These are phyloP conservation scores for Rhynchosporium agropyri DNA, from an alignment of 2,329 filamentous ascomycete genomes.

Conservation along the genomic window DNA sequence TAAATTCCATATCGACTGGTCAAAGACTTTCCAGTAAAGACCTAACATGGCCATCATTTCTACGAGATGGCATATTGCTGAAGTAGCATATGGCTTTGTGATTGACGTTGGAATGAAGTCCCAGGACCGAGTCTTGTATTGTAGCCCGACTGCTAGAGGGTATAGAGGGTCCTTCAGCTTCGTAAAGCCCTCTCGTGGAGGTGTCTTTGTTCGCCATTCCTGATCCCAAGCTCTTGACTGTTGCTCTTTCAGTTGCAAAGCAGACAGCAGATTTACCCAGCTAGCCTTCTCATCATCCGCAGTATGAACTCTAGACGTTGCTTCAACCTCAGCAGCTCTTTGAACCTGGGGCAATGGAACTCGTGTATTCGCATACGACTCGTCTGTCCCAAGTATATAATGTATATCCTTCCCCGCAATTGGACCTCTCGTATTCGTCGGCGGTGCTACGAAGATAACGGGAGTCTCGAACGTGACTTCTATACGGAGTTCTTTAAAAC, in stretches of 20 bases:
- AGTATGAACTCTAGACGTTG: slow-evolving; percentile 49
- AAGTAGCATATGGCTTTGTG: slow-evolving; percentile 44
- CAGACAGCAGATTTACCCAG: slow-evolving; percentile 55
- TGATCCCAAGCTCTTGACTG: slow-evolving; percentile 50
- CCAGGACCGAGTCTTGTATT: slow-evolving; percentile 44
- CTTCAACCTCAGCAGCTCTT: slow-evolving; percentile 21
- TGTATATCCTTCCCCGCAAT: slow-evolving; percentile 32
- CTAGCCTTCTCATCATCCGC: slow-evolving; percentile 60
- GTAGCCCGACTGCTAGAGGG: slow-evolving; percentile 37
- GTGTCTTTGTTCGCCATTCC: background rate
- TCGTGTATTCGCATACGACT: slow-evolving; percentile 35
- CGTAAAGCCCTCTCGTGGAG: slow-evolving; percentile 20
- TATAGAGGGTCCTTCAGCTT: slow-evolving; percentile 28
- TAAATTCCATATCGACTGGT: slow-evolving; percentile 53
- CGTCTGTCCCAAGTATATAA: slow-evolving; percentile 36
- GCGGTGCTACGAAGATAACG: slow-evolving; percentile 41
- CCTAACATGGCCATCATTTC: slow-evolving; percentile 46
- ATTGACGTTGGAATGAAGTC: slow-evolving; percentile 45
- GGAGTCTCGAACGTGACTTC: slow-evolving; percentile 46
- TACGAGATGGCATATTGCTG: slow-evolving; percentile 43
- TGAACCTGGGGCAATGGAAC: slow-evolving; percentile 28
- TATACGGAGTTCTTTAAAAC: slow-evolving; percentile 43
- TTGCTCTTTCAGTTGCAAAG: slow-evolving; percentile 53
- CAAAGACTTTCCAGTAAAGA: slow-evolving; percentile 62
- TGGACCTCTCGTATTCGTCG: slow-evolving; percentile 37